These are phyloP conservation scores for Butyriboletus loyo DNA, from an alignment of 768 basidiomycete species.

Conservation along the genomic window DNA sequence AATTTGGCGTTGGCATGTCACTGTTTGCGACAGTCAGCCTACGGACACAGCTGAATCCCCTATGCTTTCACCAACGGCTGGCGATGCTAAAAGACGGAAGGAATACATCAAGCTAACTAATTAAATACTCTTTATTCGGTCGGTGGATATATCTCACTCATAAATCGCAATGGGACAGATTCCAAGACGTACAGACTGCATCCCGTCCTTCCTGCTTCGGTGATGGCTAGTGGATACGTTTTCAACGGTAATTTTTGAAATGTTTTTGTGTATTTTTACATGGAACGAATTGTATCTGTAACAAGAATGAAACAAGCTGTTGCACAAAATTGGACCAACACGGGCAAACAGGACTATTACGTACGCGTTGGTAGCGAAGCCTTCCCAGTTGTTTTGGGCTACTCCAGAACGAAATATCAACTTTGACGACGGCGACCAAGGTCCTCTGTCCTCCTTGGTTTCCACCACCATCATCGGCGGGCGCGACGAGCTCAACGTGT, in stretches of 20 bases:
- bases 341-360: conserved; percentile 16
- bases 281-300: conserved; percentile 22
- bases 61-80: background rate
- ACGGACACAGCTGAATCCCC: conserved; percentile 6
- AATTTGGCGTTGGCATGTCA: conserved; percentile 15
- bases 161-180: conserved; percentile 9
- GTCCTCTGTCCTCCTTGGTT: background rate
- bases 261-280: conserved; percentile 22
- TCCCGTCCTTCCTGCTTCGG: conserved; percentile 13
- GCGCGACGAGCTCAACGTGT: conserved; percentile 5
- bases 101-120: conserved; percentile 9
- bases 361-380: background rate
- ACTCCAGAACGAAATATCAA: conserved; percentile 1
- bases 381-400: background rate
- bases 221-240: conserved; percentile 3
- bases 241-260: conserved; percentile 1
- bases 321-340: conserved; percentile 17
- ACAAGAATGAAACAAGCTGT: background rate
- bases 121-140: conserved; percentile 16
- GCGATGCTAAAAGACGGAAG: background rate
- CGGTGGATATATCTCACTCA: conserved; percentile 15
- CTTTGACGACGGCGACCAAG: conserved; percentile 10
- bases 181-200: conserved; percentile 11
- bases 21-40: conserved; percentile 7
- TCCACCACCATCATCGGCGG: conserved; percentile 1